Evolutionary conservation across 805 yeast genomes (phyloP).

Genomic region (Candida chilensis): DNA sequence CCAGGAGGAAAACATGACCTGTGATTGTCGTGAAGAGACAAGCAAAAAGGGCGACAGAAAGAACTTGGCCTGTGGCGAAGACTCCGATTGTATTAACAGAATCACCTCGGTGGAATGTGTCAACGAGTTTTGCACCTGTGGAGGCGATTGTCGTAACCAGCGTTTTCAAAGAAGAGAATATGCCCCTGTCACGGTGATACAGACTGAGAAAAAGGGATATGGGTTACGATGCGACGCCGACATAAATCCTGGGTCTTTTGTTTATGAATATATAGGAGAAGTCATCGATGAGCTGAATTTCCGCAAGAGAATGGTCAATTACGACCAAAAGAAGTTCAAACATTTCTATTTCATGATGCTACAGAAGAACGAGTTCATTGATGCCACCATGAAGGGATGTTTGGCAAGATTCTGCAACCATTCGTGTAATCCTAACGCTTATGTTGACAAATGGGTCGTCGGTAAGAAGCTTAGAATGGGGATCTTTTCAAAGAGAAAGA

Average conservation of each 20-base stretch:
- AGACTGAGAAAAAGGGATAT: conserved; percentile 79
- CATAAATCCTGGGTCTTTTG: conserved; percentile 57
- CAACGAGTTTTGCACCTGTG: conserved; percentile 63
- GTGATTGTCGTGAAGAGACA: conserved; percentile 67
- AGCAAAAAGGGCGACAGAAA: conserved; percentile 21
- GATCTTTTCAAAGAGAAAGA: conserved; percentile 74
- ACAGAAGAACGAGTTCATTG: conserved; percentile 86
- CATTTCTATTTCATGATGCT: conserved; percentile 97
- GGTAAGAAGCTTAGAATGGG: conserved; percentile 90
- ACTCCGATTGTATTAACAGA: conserved; percentile 86
- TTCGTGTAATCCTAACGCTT: conserved; percentile 91
- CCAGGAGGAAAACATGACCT: conserved; percentile 78
- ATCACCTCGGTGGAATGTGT: conserved; percentile 90
- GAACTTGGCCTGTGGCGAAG: conserved; percentile 71
- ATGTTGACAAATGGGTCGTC: conserved; percentile 96
- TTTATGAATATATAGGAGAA: conserved; percentile 92
- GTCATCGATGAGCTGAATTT: conserved; percentile 79
- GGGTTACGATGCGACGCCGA: conserved; percentile 69
- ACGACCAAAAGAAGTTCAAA: conserved; percentile 57
- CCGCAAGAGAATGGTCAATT: conserved; percentile 61
- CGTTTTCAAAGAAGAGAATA: conserved; percentile 74
- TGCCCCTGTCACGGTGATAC: conserved; percentile 71
- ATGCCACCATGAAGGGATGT: conserved; percentile 86
- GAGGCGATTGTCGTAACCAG: conserved; percentile 75
- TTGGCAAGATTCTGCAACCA: conserved; percentile 91